Percentiles rank a stretch among this genome's conserved stretches.
Conservation (phyloP, 805 yeast species). For the Saccharomyces mikatae region DNA sequence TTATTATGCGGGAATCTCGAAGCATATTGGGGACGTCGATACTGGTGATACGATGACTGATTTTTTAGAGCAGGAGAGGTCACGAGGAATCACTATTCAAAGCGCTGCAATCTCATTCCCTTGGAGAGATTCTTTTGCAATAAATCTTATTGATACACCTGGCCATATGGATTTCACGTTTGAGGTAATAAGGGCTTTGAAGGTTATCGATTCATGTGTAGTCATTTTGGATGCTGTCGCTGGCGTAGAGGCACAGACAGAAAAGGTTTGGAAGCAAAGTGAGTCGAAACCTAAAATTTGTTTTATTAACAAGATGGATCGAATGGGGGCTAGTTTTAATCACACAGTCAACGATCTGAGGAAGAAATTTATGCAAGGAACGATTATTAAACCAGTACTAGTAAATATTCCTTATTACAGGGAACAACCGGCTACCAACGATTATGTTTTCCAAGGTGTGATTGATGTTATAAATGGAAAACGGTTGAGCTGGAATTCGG, state of each 20-base stretch:
- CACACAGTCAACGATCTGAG: constrained; percentile 82
- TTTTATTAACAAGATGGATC: constrained; percentile 90
- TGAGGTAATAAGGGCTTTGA: constrained; percentile 81
- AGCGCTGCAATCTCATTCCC: constrained; percentile 90
- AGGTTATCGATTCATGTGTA: constrained; percentile 92
- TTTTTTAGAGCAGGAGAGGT: constrained; percentile 79
- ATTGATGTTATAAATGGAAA: constrained; percentile 50
- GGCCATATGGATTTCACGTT: constrained; percentile 97
- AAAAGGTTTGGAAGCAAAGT: constrained; percentile 93
- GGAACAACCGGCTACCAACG: constrained; percentile 25
- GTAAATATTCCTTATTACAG: constrained; percentile 72
- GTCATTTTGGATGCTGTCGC: constrained; percentile 92
- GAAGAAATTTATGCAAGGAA: constrained; percentile 38
- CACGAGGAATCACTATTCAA: constrained; percentile 91
- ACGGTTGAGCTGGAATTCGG: constrained; percentile 39
- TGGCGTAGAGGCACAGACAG: constrained; percentile 97
- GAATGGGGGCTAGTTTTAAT: constrained; percentile 91
- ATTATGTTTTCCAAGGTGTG: constrained; percentile 43
- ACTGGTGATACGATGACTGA: constrained; percentile 96
- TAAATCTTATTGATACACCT: constrained; percentile 92
- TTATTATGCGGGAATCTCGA: constrained; percentile 76
- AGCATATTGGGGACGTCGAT: constrained; percentile 84
- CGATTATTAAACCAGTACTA: constrained; percentile 59
- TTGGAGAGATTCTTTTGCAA: constrained; percentile 61
- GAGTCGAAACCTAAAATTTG: constrained; percentile 66